phyloP scores from a whole-genome alignment of 164 flowering plant genomes.

The Taxillus chinensis region DNA sequence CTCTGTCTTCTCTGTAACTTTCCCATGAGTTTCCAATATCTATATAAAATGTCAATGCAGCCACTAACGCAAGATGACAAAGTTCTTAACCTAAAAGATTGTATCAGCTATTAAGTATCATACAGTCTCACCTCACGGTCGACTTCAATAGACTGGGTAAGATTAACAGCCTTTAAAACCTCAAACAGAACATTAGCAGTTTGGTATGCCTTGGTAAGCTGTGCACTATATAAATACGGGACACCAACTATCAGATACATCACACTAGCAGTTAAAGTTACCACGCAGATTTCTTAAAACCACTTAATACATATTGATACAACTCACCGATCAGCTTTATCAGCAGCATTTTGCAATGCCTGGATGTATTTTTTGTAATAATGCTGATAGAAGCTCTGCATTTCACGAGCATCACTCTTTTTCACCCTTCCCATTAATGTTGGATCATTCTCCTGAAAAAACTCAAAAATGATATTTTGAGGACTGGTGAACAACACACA shows the following conservation, averaged over 20 bases:
- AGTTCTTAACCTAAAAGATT: neutral
- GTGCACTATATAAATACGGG: slow-evolving; percentile 52
- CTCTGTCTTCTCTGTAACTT: slow-evolving; percentile 83
- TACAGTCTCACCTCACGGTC: slow-evolving; percentile 64
- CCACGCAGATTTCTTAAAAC: neutral
- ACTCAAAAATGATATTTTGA: neutral
- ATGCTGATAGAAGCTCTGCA: slow-evolving; percentile 96
- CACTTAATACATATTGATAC: neutral
- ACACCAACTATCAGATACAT: neutral
- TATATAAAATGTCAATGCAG: slow-evolving; percentile 10
- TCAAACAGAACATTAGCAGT: slow-evolving; percentile 97
- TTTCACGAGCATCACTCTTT: slow-evolving; percentile 95
- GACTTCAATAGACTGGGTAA: slow-evolving; percentile 76
- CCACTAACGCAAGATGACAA: neutral
- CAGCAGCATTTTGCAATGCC: slow-evolving; percentile 89
- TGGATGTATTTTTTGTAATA: slow-evolving; percentile 93
- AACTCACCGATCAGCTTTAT: slow-evolving; percentile 86
- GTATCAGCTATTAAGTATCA: neutral
- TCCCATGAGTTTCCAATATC: slow-evolving; percentile 82
- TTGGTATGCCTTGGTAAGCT: slow-evolving; percentile 96
- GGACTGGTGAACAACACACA: slow-evolving; percentile 1
- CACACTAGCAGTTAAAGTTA: neutral
- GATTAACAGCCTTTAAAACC: slow-evolving; percentile 92
- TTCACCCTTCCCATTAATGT: slow-evolving; percentile 57
- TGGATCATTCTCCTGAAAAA: slow-evolving; percentile 83